phyloP scores from a whole-genome alignment of 2,329 filamentous ascomycete genomes.

The Hymenoscyphus albidus region DNA sequence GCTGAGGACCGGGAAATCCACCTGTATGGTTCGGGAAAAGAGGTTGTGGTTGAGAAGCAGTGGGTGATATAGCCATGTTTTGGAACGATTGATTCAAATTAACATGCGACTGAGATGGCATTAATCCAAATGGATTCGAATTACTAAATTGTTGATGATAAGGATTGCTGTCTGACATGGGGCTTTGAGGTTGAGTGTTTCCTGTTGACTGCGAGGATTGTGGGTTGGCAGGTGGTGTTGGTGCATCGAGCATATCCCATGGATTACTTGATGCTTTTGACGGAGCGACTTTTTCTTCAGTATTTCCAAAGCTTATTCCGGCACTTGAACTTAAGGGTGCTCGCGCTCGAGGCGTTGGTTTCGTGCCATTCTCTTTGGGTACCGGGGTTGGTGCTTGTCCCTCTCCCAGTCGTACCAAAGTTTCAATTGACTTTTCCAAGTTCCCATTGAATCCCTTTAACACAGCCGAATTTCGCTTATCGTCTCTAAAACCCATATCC shows the following conservation, averaged over 20 bases:
- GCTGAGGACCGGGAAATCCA: slow-evolving; percentile 43
- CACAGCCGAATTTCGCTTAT: slow-evolving; percentile 74
- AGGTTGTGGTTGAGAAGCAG: slow-evolving; percentile 41
- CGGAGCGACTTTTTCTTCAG: slow-evolving; percentile 20
- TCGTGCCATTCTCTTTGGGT: slow-evolving; percentile 34
- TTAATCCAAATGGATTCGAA: slow-evolving; percentile 67
- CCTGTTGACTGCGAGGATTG: slow-evolving; percentile 65
- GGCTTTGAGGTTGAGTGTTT: slow-evolving; percentile 50
- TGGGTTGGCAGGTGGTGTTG: slow-evolving; percentile 47
- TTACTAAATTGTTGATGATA: slow-evolving; percentile 27
- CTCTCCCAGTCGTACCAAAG: slow-evolving; percentile 78
- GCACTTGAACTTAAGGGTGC: slow-evolving; percentile 46
- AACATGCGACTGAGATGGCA: slow-evolving; percentile 40
- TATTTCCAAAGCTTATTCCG: slow-evolving; percentile 31
- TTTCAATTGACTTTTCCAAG: slow-evolving; percentile 80
- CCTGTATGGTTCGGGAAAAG: slow-evolving; percentile 76
- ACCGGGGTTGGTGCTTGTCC: slow-evolving; percentile 45
- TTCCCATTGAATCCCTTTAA: slow-evolving; percentile 81
- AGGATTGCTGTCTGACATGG: slow-evolving; percentile 26
- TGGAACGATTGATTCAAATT: slow-evolving; percentile 63
- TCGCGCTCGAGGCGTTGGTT: slow-evolving; percentile 49
- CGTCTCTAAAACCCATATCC: slow-evolving; percentile 90
- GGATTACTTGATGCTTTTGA: slow-evolving; percentile 57
- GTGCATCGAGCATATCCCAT: slow-evolving; percentile 53
- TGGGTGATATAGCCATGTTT: slow-evolving; percentile 61